Base-by-base conservation (phyloP, 352 stramenopile species). In the Thalassiosira exigua region DNA sequence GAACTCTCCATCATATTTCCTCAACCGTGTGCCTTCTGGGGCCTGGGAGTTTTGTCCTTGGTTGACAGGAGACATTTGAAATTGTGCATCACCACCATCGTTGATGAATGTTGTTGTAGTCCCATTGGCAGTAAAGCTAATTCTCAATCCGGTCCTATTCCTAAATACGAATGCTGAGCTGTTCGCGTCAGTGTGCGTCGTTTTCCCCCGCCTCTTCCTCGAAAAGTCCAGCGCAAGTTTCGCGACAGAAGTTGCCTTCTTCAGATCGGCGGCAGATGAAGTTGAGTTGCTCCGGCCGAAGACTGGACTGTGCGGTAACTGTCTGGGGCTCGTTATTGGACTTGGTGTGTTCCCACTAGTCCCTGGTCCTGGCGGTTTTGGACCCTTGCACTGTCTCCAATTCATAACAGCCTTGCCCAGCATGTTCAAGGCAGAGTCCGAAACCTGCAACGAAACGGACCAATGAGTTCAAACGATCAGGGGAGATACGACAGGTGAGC, bases 121-220 rank as follows among this genome's bases (percentile, higher is more conserved):
- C 22, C 71, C 56, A 22, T 0, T 19, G 14, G 61, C 64, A 27
- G 80, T 77, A 75, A 90, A 92, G 24, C 66, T 81, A 27, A 90
- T 72, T 7, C 53, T 79, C 29, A 92, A 46, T n/a, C 87, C 87
- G 32, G 74, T 85, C 21, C 70, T 39, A 70, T 93, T 93, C 26
- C 78, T 24, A 29, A 93, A 79, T 32, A 93, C 56, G 66, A 91
- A 93, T 52, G 61, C 61, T 41, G 61, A 32, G 7, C 48, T 60
- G 5, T 21, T 52, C 42, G 32, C 46, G 42, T 75, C 60, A 9
- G 22, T 29, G 11, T 73, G 61, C 19, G 29, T 42, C 60, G 36
- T 42, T 61, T 69, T 74, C 44, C 71, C 71, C 30, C 71, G 39
- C n/a, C n/a, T n/a, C 52, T 81, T 81, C n/a, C 71, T 57, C 51